Evolutionary conservation across 129 eudicot genomes (phyloP).

Genomic region (Helianthus annuus): DNA sequence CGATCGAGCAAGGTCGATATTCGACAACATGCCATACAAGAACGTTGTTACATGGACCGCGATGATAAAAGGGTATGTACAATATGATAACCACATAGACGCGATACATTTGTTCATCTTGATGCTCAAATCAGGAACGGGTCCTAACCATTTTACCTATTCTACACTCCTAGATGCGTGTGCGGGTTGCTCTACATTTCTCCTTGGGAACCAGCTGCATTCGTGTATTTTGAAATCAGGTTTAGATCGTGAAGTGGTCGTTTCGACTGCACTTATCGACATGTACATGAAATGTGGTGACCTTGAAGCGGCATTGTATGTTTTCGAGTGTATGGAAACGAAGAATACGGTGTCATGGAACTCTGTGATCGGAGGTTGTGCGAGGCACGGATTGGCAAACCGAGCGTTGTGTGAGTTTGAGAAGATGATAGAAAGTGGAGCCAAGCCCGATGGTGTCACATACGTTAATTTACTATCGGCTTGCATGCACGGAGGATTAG

Average conservation of each 20-base stretch:
- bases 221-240: constrained; percentile 60
- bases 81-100: constrained; percentile 35
- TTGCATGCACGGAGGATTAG: constrained; percentile 78
- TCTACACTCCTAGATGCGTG: constrained; percentile 79
- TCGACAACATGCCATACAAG: constrained; percentile 48
- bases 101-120: constrained; percentile 51
- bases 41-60: constrained; percentile 86
- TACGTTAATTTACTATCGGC: constrained; percentile 64
- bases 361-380: constrained; percentile 73
- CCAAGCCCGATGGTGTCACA: constrained; percentile 35
- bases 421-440: constrained; percentile 54
- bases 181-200: constrained; percentile 60
- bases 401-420: constrained; percentile 62
- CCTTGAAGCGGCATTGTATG: constrained; percentile 43
- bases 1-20: constrained; percentile 48
- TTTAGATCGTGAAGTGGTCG: constrained; percentile 49
- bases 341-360: constrained; percentile 79
- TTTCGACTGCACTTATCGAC: constrained; percentile 64
- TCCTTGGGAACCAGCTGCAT: constrained; percentile 64
- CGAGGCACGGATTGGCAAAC: constrained; percentile 61
- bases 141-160: constrained; percentile 67
- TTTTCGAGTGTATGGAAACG: constrained; percentile 52
- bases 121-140: constrained; percentile 55
- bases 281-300: constrained; percentile 73
- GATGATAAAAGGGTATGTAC: constrained; percentile 79